Base-by-base conservation (phyloP, 108 stramenopile species). In the Skeletonema potamos region DNA sequence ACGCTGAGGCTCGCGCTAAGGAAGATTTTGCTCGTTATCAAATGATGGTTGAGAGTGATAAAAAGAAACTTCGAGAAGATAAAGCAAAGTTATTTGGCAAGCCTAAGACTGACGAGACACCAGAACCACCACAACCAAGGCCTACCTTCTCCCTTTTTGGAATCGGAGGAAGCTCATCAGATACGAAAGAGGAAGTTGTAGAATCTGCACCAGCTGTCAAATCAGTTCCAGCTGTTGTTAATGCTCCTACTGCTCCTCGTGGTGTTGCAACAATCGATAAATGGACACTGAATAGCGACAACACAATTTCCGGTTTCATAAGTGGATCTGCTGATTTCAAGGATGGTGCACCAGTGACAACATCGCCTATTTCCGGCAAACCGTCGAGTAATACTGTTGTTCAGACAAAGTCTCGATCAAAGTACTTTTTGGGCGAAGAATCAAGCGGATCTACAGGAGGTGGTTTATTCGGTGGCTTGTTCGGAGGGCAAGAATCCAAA, bases 371-470 rank as follows among this genome's bases (percentile, higher is more conserved):
- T 48, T 30, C 36, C 7, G 77, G 71, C 22, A 57, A 8, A 17
- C 54, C 66, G 15, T 28, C 60, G 27, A 59, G 61, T 33, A 39
- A 60, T 44, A 55, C 66, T 48, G 65, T 79, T 27, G 77, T 79
- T 22, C 37, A 30, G 54, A 79, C 77, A 5, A 64, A 58, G 30
- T 74, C 72, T 36, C 32, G 66, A 27, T 73, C 59, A 1, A 80
- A 55, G 57, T 83, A 83, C 34, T 83, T 79, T 27, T 48, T 83
- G 36, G 82, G 70, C 20, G 77, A 82, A 32, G 74, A 62, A 72
- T 76, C 65, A 8, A 77, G 72, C 28, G 72, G 74, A 68, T 46
- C 76, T 61, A 22, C 63, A 27, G 72, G 71, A 36, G 76, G 71
- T 33, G 76, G 72, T 7, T 62, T 69, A 29, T 66, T 77, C 57